phyloP scores from a whole-genome alignment of 768 basidiomycete genomes.

The Leccinum barrowsii region DNA sequence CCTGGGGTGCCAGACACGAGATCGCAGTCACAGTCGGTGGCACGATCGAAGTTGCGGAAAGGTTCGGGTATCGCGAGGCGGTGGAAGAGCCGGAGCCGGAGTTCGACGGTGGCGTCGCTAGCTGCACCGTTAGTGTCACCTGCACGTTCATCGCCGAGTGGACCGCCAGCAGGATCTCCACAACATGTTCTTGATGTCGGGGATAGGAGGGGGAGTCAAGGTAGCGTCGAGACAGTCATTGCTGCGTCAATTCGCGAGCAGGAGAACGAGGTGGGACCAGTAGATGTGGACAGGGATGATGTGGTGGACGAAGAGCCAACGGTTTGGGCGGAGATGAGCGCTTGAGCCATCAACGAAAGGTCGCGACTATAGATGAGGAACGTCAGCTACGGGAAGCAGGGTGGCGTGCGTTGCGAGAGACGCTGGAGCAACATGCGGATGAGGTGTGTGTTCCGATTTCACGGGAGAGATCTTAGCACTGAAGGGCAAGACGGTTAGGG shows the following conservation, averaged over 20 bases:
- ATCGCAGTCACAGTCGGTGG: conserved; percentile 28
- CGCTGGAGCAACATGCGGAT: conserved; percentile 58
- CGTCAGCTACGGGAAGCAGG: conserved; percentile 47
- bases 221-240: conserved; percentile 70
- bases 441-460: conserved; percentile 40
- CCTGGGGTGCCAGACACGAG: conserved; percentile 3
- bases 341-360: conserved; percentile 7
- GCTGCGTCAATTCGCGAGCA: conserved; percentile 46
- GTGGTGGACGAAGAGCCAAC: conserved; percentile 29
- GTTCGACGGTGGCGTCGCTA: conserved; percentile 62
- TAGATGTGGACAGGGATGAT: conserved; percentile 18
- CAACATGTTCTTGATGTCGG: conserved; percentile 21
- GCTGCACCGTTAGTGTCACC: conserved; percentile 37
- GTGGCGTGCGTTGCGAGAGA: conserved; percentile 52
- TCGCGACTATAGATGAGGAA: conserved; percentile 45
- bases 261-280: conserved; percentile 25
- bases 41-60: conserved; percentile 31
- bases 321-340: conserved; percentile 28
- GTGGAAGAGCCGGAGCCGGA: conserved; percentile 48
- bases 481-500: conserved; percentile 44
- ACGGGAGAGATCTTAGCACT: neutral
- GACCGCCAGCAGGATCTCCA: conserved; percentile 10
- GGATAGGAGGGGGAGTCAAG: conserved; percentile 51
- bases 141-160: conserved; percentile 12
- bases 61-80: conserved; percentile 20